Percentiles rank a stretch among this genome's conserved stretches.
Conservation (phyloP, 495 filamentous ascomycete species). For the Copromyces sp. region DNA sequence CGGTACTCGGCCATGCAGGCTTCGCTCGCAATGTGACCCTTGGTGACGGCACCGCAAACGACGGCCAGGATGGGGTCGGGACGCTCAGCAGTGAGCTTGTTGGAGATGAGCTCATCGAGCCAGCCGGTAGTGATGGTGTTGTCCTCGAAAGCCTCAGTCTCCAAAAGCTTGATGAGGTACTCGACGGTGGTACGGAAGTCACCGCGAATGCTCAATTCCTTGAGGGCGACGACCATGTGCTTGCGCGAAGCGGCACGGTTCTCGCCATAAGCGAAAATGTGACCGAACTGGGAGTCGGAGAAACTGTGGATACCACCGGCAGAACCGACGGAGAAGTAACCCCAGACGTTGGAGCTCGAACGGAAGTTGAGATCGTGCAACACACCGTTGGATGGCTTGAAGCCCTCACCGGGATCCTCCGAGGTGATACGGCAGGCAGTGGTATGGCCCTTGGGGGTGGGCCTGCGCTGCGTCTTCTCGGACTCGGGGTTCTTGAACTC, state of each 20-base stretch:
- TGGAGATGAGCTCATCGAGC: slow-evolving; percentile 97
- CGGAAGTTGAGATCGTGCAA: slow-evolving; percentile 99
- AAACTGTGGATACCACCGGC: slow-evolving; percentile 97
- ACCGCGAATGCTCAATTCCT: slow-evolving; percentile 98
- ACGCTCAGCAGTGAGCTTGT: slow-evolving; percentile 92
- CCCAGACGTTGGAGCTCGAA: slow-evolving; percentile 97
- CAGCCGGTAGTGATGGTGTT: slow-evolving; percentile 99
- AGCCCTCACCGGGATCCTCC: slow-evolving; percentile 96
- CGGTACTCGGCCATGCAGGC: slow-evolving; percentile 77
- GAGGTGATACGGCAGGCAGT: slow-evolving; percentile 99
- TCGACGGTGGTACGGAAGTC: slow-evolving; percentile 98
- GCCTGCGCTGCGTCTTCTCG: slow-evolving; percentile 73
- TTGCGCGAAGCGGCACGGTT: slow-evolving; percentile 91
- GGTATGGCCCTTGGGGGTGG: slow-evolving; percentile 88
- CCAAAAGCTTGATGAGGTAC: slow-evolving; percentile 96
- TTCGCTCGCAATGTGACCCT: slow-evolving; percentile 89
- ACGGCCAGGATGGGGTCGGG: slow-evolving; percentile 87
- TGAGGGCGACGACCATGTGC: slow-evolving; percentile 98
- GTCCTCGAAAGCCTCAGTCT: slow-evolving; percentile 96
- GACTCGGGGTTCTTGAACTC: slow-evolving; percentile 85
- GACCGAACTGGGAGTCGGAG: slow-evolving; percentile 97
- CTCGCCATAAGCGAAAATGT: slow-evolving; percentile 99
- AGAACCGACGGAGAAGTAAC: slow-evolving; percentile 98
- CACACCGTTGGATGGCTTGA: slow-evolving; percentile 97
- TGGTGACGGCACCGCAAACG: slow-evolving; percentile 88